phyloP scores from a whole-genome alignment of 208 protist genomes.

The Crithidia acanthocephali region DNA sequence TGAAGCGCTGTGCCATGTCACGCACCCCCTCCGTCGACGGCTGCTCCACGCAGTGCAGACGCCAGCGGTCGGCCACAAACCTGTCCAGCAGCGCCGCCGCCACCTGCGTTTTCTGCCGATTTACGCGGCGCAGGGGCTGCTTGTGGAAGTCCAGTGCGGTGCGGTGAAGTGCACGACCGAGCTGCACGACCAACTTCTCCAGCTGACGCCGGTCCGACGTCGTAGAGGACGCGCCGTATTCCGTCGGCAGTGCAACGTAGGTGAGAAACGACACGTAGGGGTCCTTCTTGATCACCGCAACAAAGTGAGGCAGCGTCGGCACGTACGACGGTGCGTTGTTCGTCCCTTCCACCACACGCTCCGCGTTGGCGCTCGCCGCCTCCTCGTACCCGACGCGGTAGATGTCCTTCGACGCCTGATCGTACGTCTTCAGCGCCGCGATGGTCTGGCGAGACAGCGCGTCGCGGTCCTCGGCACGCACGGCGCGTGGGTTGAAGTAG shows the following conservation, averaged over 20 bases:
- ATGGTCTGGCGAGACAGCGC: slow-evolving; percentile 51
- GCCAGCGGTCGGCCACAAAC: slow-evolving; percentile 56
- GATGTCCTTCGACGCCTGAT: slow-evolving; percentile 61
- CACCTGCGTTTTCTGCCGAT: slow-evolving; percentile 82
- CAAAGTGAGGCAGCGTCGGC: slow-evolving; percentile 81
- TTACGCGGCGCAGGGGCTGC: slow-evolving; percentile 65
- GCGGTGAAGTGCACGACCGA: slow-evolving; percentile 57
- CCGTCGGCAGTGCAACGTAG: slow-evolving; percentile 53
- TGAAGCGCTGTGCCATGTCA: slow-evolving; percentile 55
- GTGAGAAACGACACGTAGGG: slow-evolving; percentile 68
- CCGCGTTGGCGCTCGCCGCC: slow-evolving; percentile 26
- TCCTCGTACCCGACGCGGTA: slow-evolving; percentile 71
- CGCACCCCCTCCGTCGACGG: slow-evolving; percentile 35
- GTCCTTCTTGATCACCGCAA: slow-evolving; percentile 72
- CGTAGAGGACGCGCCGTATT: slow-evolving; percentile 15
- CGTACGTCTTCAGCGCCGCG: slow-evolving; percentile 65
- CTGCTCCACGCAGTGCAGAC: slow-evolving; percentile 17
- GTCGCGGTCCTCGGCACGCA: slow-evolving; percentile 80
- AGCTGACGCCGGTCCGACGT: slow-evolving; percentile 40
- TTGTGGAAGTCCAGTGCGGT: slow-evolving; percentile 79
- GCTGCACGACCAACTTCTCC: slow-evolving; percentile 59
- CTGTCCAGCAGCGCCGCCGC: slow-evolving; percentile 73
- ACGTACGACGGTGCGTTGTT: slow-evolving; percentile 53
- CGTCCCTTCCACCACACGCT: slow-evolving; percentile 39
- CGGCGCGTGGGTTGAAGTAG: slow-evolving; percentile 85